A percentile compares a stretch with the other conserved stretches of the same genome.
These are phyloP conservation scores for Zymoseptoria pseudotritici DNA, from an alignment of 2,329 filamentous ascomycete species.

Conservation along the genomic window DNA sequence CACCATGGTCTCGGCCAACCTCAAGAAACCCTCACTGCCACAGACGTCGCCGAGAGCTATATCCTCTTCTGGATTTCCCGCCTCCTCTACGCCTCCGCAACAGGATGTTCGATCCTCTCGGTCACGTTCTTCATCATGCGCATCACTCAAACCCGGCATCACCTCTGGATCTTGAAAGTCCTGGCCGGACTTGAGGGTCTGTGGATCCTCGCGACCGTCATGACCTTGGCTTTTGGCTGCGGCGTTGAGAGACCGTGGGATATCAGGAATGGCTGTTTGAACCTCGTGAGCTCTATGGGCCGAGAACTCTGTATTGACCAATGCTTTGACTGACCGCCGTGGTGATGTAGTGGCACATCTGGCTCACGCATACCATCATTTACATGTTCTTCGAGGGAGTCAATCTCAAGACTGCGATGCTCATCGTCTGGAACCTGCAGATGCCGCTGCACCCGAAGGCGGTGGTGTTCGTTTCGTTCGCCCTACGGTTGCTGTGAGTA, in stretches of 20 bases:
- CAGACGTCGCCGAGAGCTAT: constrained; percentile 4
- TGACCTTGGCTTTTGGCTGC: constrained; percentile 19
- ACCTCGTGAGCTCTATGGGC: neutral
- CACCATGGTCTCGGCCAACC: constrained; percentile 18
- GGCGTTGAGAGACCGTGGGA: constrained; percentile 20
- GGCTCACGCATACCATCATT: constrained; percentile 12
- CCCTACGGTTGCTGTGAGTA: constrained; percentile 20
- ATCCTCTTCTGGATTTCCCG: constrained; percentile 15
- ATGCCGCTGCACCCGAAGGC: constrained; percentile 20
- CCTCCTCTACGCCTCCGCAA: constrained; percentile 14
- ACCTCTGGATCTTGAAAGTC: constrained; percentile 13
- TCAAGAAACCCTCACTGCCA: neutral
- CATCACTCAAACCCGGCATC: constrained; percentile 15
- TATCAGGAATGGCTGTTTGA: neutral
- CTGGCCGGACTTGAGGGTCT: constrained; percentile 10
- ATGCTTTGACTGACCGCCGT: neutral
- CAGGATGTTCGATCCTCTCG: constrained; percentile 19
- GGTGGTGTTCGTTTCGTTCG: constrained; percentile 19
- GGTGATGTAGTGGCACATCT: constrained; percentile 11
- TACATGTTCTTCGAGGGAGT: constrained; percentile 18
- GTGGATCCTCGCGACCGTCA: constrained; percentile 14
- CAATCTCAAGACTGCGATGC: constrained; percentile 15
- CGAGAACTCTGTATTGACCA: too few relatives aligned
- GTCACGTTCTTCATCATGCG: constrained; percentile 21
- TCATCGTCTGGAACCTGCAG: constrained; percentile 21